Percentiles rank a stretch among this genome's conserved stretches.
These are phyloP conservation scores for Neofusicoccum cordaticola DNA, from an alignment of 2,329 filamentous ascomycete species.

Conservation along the genomic window DNA sequence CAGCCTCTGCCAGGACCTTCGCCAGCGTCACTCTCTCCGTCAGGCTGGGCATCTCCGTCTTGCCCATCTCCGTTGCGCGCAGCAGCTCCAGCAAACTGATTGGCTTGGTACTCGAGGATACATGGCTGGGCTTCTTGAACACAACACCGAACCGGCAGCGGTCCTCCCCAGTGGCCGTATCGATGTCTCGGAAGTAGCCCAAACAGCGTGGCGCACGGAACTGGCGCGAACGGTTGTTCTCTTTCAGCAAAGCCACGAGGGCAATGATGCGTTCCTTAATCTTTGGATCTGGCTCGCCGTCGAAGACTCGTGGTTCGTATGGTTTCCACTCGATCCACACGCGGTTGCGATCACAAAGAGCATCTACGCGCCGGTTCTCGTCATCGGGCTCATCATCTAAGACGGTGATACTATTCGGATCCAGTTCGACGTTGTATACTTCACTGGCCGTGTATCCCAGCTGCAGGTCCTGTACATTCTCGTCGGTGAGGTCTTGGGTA, in stretches of 20 bases:
- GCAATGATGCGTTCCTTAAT: constrained; percentile 31
- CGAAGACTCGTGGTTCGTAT: constrained; percentile 25
- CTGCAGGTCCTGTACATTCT: constrained; percentile 25
- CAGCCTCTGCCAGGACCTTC: constrained; percentile 50
- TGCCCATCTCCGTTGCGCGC: constrained; percentile 18
- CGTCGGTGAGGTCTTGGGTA: constrained; percentile 26
- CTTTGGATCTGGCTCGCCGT: constrained; percentile 27
- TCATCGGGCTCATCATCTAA: constrained; percentile 22
- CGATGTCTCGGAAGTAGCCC: constrained; percentile 35
- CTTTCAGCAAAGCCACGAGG: constrained; percentile 32
- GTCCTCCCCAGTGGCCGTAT: constrained; percentile 22
- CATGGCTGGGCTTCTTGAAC: constrained; percentile 49
- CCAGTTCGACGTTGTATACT: constrained; percentile 26
- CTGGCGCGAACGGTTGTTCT: constrained; percentile 24
- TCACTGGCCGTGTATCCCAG: constrained; percentile 24
- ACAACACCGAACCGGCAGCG: constrained; percentile 51
- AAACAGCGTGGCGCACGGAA: constrained; percentile 36
- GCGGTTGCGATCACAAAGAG: constrained; percentile 22
- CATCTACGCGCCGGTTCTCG: constrained; percentile 29
- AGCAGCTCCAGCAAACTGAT: constrained; percentile 51
- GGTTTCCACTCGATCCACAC: constrained; percentile 41
- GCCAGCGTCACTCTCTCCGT: constrained; percentile 54
- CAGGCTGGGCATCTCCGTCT: constrained; percentile 44
- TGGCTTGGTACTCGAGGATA: constrained; percentile 40
- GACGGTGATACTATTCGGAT: constrained; percentile 22